Evolutionary conservation across 2,329 filamentous ascomycete species (phyloP).

Genomic region (Paramyrothecium roridum): DNA sequence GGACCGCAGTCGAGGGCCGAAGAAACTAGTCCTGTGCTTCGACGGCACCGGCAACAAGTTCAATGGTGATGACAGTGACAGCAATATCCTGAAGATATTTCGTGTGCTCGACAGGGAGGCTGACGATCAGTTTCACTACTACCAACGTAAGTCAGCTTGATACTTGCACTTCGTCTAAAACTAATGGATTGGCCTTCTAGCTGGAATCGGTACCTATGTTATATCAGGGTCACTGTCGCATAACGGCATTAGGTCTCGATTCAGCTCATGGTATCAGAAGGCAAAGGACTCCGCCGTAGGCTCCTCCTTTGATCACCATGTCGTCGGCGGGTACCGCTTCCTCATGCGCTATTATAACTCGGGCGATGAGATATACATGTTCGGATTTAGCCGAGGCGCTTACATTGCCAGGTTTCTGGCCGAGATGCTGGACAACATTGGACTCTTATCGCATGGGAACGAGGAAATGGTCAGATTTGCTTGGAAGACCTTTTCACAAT

Average conservation of each 20-base stretch:
- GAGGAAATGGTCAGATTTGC: constrained; percentile 83
- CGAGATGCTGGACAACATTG: constrained; percentile 82
- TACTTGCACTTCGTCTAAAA: background rate
- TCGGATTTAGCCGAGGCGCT: constrained; percentile 70
- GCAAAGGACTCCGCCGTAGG: constrained; percentile 78
- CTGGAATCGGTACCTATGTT: constrained; percentile 72
- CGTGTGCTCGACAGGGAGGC: constrained; percentile 65
- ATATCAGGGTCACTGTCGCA: constrained; percentile 57
- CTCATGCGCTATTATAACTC: constrained; percentile 70
- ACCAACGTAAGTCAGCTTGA: constrained; percentile 50
- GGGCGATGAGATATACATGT: constrained; percentile 66
- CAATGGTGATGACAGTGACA: constrained; percentile 59
- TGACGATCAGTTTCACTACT: constrained; percentile 61
- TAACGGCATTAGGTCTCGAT: constrained; percentile 50
- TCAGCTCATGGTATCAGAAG: constrained; percentile 67
- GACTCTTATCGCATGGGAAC: constrained; percentile 75
- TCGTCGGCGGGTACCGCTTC: constrained; percentile 79
- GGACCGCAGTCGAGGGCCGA: constrained; percentile 15
- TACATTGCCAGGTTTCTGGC: constrained; percentile 74
- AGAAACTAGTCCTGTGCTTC: constrained; percentile 59
- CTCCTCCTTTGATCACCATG: constrained; percentile 77
- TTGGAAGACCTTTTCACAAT: constrained; percentile 77
- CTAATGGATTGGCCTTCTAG: constrained; percentile 20
- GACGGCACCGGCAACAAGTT: constrained; percentile 65
- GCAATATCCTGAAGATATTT: constrained; percentile 68